Conservation (phyloP, 2,329 filamentous ascomycete genomes). For the Knoxdaviesia proteae region DNA sequence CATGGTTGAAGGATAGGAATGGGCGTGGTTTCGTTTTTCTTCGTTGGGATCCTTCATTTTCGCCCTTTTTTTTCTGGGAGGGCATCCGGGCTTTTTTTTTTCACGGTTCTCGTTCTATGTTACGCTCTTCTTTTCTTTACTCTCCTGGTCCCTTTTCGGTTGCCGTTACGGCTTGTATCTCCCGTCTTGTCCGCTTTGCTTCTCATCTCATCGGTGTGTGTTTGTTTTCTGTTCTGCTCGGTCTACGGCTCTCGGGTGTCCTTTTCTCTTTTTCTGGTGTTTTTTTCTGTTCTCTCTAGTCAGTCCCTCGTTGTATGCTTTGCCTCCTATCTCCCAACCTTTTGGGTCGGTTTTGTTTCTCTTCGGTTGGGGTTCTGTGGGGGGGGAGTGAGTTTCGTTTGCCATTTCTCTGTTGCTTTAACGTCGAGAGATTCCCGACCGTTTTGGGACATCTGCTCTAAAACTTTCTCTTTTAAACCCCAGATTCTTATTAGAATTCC, state of each 20-base stretch:
- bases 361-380: too few relatives aligned
- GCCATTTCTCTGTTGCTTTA: too few relatives aligned
- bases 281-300: not conserved
- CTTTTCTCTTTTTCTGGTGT: not conserved
- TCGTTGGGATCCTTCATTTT: not conserved
- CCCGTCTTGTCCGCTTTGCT: conserved; percentile 3
- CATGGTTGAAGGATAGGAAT: not conserved
- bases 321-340: too few relatives aligned
- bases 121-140: conserved; percentile 3
- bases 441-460: too few relatives aligned
- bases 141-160: conserved; percentile 2
- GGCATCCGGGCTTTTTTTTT: not conserved
- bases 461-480: too few relatives aligned
- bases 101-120: not conserved
- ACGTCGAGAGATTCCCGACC: too few relatives aligned
- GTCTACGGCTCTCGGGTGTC: not conserved
- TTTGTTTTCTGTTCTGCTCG: conserved; percentile 1
- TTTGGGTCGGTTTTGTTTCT: too few relatives aligned
- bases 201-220: not conserved
- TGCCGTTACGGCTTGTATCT: not conserved
- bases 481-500: too few relatives aligned
- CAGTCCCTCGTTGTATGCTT: too few relatives aligned
- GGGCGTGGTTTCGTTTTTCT: not conserved
- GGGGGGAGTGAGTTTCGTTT: too few relatives aligned
- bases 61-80: not conserved